Evolutionary conservation across 2,329 filamentous ascomycete genomes (phyloP), one percentile per base, ranked within the genome.

Genomic region (Fusarium papillatum): DNA sequence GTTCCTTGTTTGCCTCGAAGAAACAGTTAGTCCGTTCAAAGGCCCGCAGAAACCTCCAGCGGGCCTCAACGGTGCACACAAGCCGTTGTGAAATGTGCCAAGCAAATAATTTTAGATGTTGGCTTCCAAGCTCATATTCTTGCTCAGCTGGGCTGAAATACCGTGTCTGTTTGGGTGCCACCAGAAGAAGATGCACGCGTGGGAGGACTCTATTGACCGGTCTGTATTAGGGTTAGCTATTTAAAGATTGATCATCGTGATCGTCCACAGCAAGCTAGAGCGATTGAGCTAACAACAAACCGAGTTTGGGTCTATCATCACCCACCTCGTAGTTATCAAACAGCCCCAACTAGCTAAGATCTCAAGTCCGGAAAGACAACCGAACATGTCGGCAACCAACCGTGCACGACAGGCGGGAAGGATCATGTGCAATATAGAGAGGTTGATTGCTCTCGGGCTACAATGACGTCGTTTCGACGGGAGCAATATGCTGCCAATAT

Each of bases 391-490:
- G 50, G 59, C 34, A 26, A 46, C 36, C 19, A 39, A 29, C 62
- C 64, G 48, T 64, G 65, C 48, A 43, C 63, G 5, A 26, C 60
- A 66, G 62, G 55, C 57, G 57, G 66, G 53, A 50, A 66, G 64
- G 64, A 74, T 71, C 17, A 57, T 55, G 26, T 29, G 22, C 26
- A 24, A 55, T 61, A 34, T 46, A 29, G 34, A 61, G 34, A 61
- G n/a, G 16, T 17, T 36, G 41, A 66, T 62, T 71, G 53, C 62
- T 73, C 63, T 71, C 16, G 55, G 65, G 41, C 31, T 43, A 70
- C 39, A 64, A 67, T 68, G 73, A 69, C 69, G 69, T 73, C 17
- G 60, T 26, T 55, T 41, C 26, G 17, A 38, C n/a, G 53, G 53
- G 16, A 19, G 31, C 38, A 62, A 61, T 59, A 31, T 31, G 22